A percentile compares a stretch with the other conserved stretches of the same genome.
These are phyloP conservation scores for Gossypium schwendimanii DNA, from an alignment of 441 rosid species.

Conservation along the genomic window DNA sequence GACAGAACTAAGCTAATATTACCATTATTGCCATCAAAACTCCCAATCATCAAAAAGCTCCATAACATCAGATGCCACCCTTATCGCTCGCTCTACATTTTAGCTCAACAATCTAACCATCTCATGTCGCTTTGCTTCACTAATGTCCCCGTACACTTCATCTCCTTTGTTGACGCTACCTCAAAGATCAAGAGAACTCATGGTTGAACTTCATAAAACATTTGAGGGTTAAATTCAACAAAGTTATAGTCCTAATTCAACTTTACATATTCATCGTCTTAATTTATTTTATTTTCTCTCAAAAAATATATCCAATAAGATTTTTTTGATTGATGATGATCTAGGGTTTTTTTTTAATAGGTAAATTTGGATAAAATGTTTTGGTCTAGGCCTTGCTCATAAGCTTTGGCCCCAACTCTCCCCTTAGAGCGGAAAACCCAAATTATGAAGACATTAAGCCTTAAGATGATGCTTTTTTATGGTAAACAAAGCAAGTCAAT, in stretches of 20 bases:
- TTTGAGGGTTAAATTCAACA: too few species aligned
- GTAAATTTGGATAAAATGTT: constrained; percentile 69
- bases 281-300: not conserved
- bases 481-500: constrained; percentile 79
- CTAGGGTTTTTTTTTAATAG: constrained; percentile 19
- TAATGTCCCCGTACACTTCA: too few species aligned
- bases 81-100: not conserved
- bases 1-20: not conserved
- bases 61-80: not conserved
- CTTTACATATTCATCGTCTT: too few species aligned
- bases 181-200: too few species aligned
- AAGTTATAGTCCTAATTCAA: too few species aligned
- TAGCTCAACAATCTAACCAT: not conserved
- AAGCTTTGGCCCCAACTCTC: constrained; percentile 68
- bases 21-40: not conserved
- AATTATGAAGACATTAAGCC: constrained; percentile 54
- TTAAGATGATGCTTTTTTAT: constrained; percentile 65
- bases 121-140: too few species aligned
- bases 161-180: too few species aligned
- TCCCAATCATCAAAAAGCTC: not conserved
- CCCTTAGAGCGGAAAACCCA: constrained; percentile 74
- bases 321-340: not conserved
- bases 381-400: constrained; percentile 72
- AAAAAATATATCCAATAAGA: not conserved
- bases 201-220: too few species aligned